phyloP scores from a whole-genome alignment of 768 basidiomycete species.

The Lactifluus echinatus region DNA sequence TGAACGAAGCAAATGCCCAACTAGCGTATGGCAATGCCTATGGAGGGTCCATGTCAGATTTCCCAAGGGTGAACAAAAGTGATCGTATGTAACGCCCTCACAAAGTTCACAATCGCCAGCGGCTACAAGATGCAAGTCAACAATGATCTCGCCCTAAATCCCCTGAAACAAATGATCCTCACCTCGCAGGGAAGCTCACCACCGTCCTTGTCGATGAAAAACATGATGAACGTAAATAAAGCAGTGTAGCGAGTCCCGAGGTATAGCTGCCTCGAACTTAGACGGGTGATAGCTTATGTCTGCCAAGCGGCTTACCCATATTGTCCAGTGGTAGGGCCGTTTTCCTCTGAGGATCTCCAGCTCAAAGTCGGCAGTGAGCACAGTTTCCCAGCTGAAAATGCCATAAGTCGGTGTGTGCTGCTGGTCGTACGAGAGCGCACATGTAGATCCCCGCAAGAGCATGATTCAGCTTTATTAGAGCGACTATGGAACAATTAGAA shows the following conservation, averaged over 20 bases:
- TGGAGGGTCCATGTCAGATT: background rate
- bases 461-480: background rate
- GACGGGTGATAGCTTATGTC: too few relatives aligned
- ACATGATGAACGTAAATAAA: background rate
- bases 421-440: background rate
- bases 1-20: slow-evolving; percentile 1
- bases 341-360: slow-evolving; percentile 2
- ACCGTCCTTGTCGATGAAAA: background rate
- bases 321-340: slow-evolving; percentile 7
- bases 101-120: background rate
- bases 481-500: background rate
- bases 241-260: slow-evolving; percentile 5
- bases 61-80: background rate
- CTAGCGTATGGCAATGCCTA: background rate
- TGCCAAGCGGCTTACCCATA: background rate
- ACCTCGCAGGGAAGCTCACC: background rate
- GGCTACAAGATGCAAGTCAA: background rate
- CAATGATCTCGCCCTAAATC: background rate
- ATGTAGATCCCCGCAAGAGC: background rate
- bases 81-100: background rate
- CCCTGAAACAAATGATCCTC: background rate
- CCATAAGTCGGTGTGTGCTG: background rate
- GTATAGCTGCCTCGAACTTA: background rate
- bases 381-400: background rate
- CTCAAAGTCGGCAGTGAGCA: background rate